A percentile compares a stretch with the other conserved stretches of the same genome.
These are phyloP conservation scores for Ascochyta fabae DNA, from an alignment of 2,329 filamentous ascomycete species.

Conservation along the genomic window DNA sequence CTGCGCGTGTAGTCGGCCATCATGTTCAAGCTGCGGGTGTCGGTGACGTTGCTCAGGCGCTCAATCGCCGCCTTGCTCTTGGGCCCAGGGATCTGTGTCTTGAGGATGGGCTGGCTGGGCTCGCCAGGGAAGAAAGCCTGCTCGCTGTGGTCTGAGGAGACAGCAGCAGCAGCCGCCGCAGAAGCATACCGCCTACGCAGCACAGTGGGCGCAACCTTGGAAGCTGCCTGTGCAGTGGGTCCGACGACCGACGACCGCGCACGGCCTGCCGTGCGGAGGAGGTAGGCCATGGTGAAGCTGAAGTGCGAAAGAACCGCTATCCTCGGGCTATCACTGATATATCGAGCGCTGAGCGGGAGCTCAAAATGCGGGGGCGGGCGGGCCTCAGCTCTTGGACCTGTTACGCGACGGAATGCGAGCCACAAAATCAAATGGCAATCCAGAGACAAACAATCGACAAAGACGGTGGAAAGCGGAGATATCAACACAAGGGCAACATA, in stretches of 20 bases:
- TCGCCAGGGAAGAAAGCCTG: conserved; percentile 65
- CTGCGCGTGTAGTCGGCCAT: conserved; percentile 49
- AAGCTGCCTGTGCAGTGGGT: background rate
- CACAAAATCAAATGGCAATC: too few species aligned
- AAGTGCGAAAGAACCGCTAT: background rate
- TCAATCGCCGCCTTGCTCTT: conserved; percentile 72
- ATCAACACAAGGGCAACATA: background rate
- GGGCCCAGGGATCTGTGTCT: conserved; percentile 75
- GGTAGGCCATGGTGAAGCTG: conserved; percentile 37
- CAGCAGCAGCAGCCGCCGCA: conserved; percentile 37
- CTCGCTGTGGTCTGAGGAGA: conserved; percentile 45
- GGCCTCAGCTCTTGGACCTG: conserved; percentile 2
- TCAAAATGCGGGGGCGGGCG: conserved; percentile 12
- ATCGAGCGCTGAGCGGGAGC: conserved; percentile 3
- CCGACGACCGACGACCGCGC: conserved; percentile 9
- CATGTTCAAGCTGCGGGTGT: conserved; percentile 80
- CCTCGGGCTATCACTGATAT: conserved; percentile 3
- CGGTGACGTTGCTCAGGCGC: conserved; percentile 79
- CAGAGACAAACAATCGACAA: background rate
- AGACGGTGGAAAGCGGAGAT: background rate
- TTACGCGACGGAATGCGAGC: conserved; percentile 8
- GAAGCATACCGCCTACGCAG: conserved; percentile 42
- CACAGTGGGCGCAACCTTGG: conserved; percentile 26
- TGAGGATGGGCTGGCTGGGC: conserved; percentile 61
- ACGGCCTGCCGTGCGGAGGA: conserved; percentile 38